Percentiles rank a stretch among this genome's conserved stretches.
These are phyloP conservation scores for Abrus pulchellus DNA, from an alignment of 306 rosid species.

Conservation along the genomic window DNA sequence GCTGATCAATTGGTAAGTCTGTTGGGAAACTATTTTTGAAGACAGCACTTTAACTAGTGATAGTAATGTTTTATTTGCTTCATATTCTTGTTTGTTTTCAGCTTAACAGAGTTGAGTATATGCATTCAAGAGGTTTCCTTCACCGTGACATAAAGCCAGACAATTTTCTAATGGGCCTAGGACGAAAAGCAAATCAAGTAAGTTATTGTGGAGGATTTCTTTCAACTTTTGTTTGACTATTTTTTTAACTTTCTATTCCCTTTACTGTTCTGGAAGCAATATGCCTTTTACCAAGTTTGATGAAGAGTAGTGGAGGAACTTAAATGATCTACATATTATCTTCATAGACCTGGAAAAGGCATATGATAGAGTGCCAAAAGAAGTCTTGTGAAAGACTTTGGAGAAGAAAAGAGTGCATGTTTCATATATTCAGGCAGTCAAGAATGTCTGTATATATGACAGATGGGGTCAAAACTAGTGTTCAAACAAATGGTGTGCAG, in stretches of 20 bases:
- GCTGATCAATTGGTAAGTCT: conserved; percentile 96
- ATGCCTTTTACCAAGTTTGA: conserved; percentile 28
- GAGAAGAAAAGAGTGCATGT: neutral
- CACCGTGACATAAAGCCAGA: conserved; percentile 99
- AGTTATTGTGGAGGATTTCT: conserved; percentile 21
- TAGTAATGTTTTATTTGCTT: conserved; percentile 24
- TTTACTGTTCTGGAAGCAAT: conserved; percentile 5
- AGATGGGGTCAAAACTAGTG: conserved; percentile 16
- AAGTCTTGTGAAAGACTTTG: conserved; percentile 12
- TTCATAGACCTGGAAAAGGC: conserved; percentile 31
- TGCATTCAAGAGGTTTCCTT: conserved; percentile 99
- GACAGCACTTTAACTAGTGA: conserved; percentile 34
- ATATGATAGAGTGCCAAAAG: conserved; percentile 4
- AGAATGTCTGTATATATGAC: neutral
- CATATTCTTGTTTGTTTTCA: conserved; percentile 54
- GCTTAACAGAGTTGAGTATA: conserved; percentile 98
- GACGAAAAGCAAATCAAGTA: conserved; percentile 99
- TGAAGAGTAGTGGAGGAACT: conserved; percentile 4
- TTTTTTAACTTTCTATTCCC: neutral
- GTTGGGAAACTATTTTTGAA: conserved; percentile 27
- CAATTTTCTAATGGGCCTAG: conserved; percentile 98
- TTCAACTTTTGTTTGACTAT: neutral
- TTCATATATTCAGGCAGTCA: neutral
- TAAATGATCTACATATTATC: neutral
- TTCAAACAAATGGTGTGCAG: neutral